These are phyloP conservation scores for Colletotrichum tamarilloi DNA, from an alignment of 2,329 filamentous ascomycete genomes.

Conservation along the genomic window DNA sequence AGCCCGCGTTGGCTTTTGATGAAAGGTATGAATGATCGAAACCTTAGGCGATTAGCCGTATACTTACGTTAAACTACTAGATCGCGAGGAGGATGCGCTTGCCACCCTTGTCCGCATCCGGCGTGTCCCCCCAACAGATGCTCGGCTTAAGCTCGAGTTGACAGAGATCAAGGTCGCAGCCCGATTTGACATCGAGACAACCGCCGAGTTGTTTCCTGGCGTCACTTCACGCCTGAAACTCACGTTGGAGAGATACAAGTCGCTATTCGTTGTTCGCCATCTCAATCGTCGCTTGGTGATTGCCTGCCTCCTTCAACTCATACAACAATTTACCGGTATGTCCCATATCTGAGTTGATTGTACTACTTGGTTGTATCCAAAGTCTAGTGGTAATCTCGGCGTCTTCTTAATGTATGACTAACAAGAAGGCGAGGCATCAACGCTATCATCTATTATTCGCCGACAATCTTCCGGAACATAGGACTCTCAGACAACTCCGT, in stretches of 20 bases:
- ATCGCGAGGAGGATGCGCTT: constrained; percentile 45
- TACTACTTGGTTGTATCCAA: too few species aligned
- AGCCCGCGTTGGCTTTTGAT: constrained; percentile 49
- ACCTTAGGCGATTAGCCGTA: fast-evolving
- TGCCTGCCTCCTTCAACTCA: constrained; percentile 58
- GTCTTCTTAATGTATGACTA: too few species aligned
- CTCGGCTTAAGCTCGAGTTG: constrained; percentile 44
- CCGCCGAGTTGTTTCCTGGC: constrained; percentile 43
- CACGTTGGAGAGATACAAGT: constrained; percentile 39
- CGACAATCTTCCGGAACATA: constrained; percentile 56
- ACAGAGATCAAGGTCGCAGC: constrained; percentile 51
- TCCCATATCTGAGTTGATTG: too few species aligned
- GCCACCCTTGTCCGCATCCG: constrained; percentile 45
- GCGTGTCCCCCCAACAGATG: constrained; percentile 45
- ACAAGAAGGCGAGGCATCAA: constrained; percentile 29
- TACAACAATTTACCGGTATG: constrained; percentile 61
- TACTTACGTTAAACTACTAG: neutral
- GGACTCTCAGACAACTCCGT: constrained; percentile 56
- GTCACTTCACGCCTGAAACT: neutral
- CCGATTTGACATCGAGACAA: constrained; percentile 46
- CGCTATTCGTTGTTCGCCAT: constrained; percentile 46
- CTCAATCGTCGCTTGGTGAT: constrained; percentile 55
- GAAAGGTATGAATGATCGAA: constrained; percentile 17
- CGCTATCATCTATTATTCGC: constrained; percentile 58
- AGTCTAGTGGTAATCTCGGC: too few species aligned